Evolutionary conservation across 2,329 filamentous ascomycete species (phyloP).

Genomic region (Aspergillus melleus): DNA sequence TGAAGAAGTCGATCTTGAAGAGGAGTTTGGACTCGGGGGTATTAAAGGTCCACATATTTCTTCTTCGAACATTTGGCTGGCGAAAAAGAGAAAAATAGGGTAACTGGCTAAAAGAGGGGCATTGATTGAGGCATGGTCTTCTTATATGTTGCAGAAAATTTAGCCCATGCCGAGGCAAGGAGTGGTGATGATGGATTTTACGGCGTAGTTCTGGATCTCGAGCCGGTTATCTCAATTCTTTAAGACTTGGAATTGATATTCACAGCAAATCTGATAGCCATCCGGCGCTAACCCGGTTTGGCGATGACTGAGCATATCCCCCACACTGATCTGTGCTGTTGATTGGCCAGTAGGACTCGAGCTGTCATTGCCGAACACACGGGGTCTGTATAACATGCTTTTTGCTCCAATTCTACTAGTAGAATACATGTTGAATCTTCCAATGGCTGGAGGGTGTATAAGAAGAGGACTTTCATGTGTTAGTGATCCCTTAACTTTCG

Average conservation of each 20-base stretch:
- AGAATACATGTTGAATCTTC: too few species aligned
- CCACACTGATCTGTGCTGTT: neutral
- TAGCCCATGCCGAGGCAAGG: neutral
- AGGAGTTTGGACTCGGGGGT: slow-evolving; percentile 44
- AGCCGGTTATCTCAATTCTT: neutral
- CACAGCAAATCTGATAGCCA: too few species aligned
- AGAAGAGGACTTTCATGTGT: too few species aligned
- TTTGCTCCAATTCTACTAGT: too few species aligned
- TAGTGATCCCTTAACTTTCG: too few species aligned
- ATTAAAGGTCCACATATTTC: slow-evolving; percentile 4
- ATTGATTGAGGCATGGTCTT: neutral
- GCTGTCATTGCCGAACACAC: neutral
- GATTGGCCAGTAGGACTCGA: neutral
- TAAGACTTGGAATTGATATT: too few species aligned
- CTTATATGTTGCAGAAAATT: neutral
- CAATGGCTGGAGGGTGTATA: too few species aligned
- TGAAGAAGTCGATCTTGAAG: slow-evolving; percentile 53
- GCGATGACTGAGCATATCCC: neutral
- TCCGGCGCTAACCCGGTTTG: too few species aligned
- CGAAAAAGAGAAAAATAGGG: too few species aligned
- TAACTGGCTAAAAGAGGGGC: too few species aligned
- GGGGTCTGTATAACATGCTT: too few species aligned
- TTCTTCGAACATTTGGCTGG: neutral
- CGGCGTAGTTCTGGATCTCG: neutral
- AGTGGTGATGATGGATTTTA: neutral